Base-by-base conservation (phyloP, 2,329 filamentous ascomycete species). In the Emericellopsis cladophorae region DNA sequence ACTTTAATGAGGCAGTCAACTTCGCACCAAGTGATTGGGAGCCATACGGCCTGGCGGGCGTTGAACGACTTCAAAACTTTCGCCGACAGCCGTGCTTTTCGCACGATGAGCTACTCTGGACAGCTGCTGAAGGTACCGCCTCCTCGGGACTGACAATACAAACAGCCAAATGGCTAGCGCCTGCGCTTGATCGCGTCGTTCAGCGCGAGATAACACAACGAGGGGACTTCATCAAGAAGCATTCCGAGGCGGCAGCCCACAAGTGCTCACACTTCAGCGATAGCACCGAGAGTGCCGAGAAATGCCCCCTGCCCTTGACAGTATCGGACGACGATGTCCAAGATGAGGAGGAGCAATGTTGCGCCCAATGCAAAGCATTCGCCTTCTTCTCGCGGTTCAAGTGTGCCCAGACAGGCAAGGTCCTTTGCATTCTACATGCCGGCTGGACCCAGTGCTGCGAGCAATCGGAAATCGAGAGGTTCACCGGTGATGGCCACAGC, bases 1-100 rank as follows among this genome's bases (percentile, higher is more conserved):
- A 98, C 56, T 94, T 95, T 61, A 98, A 98, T 51, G 92, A 98
- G 59, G 92, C 92, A 5, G 92, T 98, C 50, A 98, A 98, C 56
- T 98, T 98, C 62, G 92, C 92, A 0, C 92, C 92, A 0, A 72
- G 70, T 23, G 92, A 98, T 52, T 98, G 92, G 92, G 92, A 98
- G 54, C 87, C 88, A 0, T 93, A 80, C 55, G 92, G 92, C 2
- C 79, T 90, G 42, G 74, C 80, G 23, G 89, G 92, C 1, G 89
- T 96, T 1, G 81, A 90, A 51, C 75, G 90, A 48, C 68, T 96
- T 24, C 86, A 92, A 51, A 74, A 81, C 39, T 98, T 95, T 58
- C 76, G 90, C 42, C 78, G 89, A 42, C 89, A 95, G 48, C 88
- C 92, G 1, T 96, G 92, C 58, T 98, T 98, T 58, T 96, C 90